phyloP scores from a whole-genome alignment of 2,329 filamentous ascomycete species.

The Epichloe bromicola region DNA sequence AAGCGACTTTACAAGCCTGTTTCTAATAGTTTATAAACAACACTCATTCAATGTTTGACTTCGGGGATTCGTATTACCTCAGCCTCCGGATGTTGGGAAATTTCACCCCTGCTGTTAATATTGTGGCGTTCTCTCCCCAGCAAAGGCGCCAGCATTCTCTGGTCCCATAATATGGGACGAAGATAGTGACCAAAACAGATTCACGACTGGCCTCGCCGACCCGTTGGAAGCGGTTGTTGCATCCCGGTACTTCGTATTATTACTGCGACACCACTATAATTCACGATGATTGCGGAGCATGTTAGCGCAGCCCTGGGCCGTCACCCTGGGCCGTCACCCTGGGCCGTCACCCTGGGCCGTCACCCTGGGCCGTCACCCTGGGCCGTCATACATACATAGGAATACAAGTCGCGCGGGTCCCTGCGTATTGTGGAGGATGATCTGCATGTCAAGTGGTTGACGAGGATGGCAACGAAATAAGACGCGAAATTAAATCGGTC shows the following conservation, averaged over 20 bases:
- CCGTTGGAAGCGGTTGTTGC: background rate
- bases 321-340: too few species aligned
- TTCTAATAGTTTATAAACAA: background rate
- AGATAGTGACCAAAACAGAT: background rate
- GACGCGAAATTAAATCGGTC: constrained; percentile 8
- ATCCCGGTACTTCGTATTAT: background rate
- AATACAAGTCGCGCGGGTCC: background rate
- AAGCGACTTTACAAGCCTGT: background rate
- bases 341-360: too few species aligned
- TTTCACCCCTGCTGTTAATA: background rate
- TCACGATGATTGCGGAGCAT: background rate
- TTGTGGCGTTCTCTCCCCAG: background rate
- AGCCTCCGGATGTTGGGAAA: background rate
- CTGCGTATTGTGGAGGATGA: constrained; percentile 3
- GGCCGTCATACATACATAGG: background rate
- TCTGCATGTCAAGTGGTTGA: constrained; percentile 6
- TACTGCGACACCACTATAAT: background rate
- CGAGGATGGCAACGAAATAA: constrained; percentile 8
- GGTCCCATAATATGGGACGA: background rate
- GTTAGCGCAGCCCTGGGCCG: background rate
- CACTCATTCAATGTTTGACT: background rate
- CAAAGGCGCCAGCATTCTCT: background rate
- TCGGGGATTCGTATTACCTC: background rate
- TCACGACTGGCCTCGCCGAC: background rate
- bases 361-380: too few species aligned